Base-by-base conservation (phyloP, 148 eudicot species). In the Rhododendron vialii region DNA sequence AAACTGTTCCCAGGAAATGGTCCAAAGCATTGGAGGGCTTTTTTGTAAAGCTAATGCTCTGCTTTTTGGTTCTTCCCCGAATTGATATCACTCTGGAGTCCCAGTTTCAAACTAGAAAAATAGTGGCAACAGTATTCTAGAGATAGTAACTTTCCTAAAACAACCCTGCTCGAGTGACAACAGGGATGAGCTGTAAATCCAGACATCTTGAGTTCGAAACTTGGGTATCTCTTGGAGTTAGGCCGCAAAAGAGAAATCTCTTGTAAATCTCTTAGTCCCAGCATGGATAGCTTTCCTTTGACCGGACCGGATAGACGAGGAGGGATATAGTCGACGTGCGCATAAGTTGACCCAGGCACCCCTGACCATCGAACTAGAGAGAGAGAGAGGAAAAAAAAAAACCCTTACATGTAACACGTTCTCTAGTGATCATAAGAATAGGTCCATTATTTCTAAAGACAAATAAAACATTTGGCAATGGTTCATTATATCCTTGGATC, bases 61-160 rank as follows among this genome's bases (percentile, higher is more conserved):
- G 14, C 41, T 76, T 38, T 71, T 75, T 77, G 86, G 71, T 65
- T 74, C 47, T 84, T 84, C 36, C 22, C 78, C 73, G 2, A 22
- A 76, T 51, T 57, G 67, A 41, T 41, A 15, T 57, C 14, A 8
- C 28, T 77, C 22, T 41, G 36, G 24, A 48, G 63, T 47, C 71
- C 15, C 69, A 84, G 5, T 75, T 84, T 84, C 86, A 76, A 84
- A 33, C 82, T 53, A 35, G 51, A 84, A 84, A 84, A 84, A 24
- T 53, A 26, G 35, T 8, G 33, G 53, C 51, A 75, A 65, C 53
- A 38, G 13, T 13, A 47, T 75, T 26, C 85, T 28, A 67, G 7
- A 83, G 15, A 67, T 83, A 69, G 77, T 7, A 71, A 67, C 24
- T 35, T 82, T 18, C 7, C 22, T 18, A 17, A 1, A 55, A 55